A percentile compares a stretch with the other conserved stretches of the same genome.
Evolutionary conservation across 176 grass and related monocot genomes (phyloP).

Genomic region (Musa troglodytarum): DNA sequence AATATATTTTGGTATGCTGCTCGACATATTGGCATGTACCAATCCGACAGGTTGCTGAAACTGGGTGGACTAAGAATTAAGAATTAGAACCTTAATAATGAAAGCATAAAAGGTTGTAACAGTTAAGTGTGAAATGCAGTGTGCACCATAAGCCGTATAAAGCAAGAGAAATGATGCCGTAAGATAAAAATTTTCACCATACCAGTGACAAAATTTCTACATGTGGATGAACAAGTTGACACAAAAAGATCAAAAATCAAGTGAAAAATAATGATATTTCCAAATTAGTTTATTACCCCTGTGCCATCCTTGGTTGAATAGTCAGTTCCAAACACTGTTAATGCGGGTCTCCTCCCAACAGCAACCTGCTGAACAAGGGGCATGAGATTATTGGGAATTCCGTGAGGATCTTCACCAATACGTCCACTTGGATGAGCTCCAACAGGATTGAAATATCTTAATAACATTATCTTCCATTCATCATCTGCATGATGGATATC

Average conservation of each 20-base stretch:
- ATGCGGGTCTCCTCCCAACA: slow-evolving; percentile 69
- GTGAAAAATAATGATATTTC: too few relatives aligned
- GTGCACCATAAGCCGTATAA: too few relatives aligned
- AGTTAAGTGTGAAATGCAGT: too few relatives aligned
- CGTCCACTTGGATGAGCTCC: slow-evolving; percentile 88
- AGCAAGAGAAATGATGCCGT: too few relatives aligned
- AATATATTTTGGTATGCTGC: too few relatives aligned
- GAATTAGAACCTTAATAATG: too few relatives aligned
- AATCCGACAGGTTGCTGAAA: too few relatives aligned
- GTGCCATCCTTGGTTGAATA: slow-evolving; percentile 93
- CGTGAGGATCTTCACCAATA: slow-evolving; percentile 85
- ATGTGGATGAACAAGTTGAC: background rate
- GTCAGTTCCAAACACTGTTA: slow-evolving; percentile 88
- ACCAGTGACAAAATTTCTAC: background rate
- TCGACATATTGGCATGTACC: too few relatives aligned
- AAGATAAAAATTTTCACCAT: too few relatives aligned
- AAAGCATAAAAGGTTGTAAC: too few relatives aligned
- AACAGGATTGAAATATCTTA: slow-evolving; percentile 95
- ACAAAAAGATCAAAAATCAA: too few relatives aligned
- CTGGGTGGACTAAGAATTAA: too few relatives aligned
- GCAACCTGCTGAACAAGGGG: slow-evolving; percentile 97
- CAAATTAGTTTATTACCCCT: slow-evolving; percentile 39
- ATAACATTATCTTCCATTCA: slow-evolving; percentile 90
- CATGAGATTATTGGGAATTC: slow-evolving; percentile 97
- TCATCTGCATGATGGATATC: slow-evolving; percentile 61